Percentiles rank a stretch among this genome's conserved stretches.
These are phyloP conservation scores for Colletotrichum sansevieriae DNA, from an alignment of 2,329 filamentous ascomycete genomes.

Conservation along the genomic window DNA sequence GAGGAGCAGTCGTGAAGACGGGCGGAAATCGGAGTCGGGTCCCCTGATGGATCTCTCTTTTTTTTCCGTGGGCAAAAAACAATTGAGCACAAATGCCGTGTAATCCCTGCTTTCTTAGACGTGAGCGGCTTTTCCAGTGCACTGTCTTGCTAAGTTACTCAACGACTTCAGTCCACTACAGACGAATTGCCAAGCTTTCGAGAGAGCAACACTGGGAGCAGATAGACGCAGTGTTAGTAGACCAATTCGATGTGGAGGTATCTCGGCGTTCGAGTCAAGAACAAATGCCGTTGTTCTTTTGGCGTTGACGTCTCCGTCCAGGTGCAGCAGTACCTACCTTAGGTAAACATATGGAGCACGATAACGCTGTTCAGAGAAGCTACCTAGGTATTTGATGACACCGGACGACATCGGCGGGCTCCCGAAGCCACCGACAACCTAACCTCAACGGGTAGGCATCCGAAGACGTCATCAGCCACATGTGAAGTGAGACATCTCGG, in stretches of 20 bases:
- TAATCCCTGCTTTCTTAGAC: constrained; percentile 19
- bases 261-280: constrained; percentile 37
- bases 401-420: constrained; percentile 38
- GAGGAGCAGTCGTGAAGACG: constrained; percentile 16
- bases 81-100: constrained; percentile 24
- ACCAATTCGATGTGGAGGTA: constrained; percentile 25
- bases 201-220: no score
- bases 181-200: no score
- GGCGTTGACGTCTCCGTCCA: constrained; percentile 21
- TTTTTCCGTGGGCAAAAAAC: constrained; percentile 16
- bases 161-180: not conserved
- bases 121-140: not conserved
- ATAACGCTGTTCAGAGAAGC: not conserved
- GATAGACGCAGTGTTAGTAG: not conserved
- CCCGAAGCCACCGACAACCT: constrained; percentile 5
- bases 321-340: not conserved
- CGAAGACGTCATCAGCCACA: constrained; percentile 25
- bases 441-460: constrained; percentile 15
- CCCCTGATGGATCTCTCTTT: constrained; percentile 11
- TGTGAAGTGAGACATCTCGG: not conserved
- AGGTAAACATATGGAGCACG: not conserved
- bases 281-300: constrained; percentile 9
- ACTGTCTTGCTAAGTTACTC: not conserved
- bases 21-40: constrained; percentile 25
- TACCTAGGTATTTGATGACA: constrained; percentile 18